A percentile compares a stretch with the other conserved stretches of the same genome.
phyloP scores from a whole-genome alignment of 2,329 filamentous ascomycete species.

The Aspergillus uvarum region DNA sequence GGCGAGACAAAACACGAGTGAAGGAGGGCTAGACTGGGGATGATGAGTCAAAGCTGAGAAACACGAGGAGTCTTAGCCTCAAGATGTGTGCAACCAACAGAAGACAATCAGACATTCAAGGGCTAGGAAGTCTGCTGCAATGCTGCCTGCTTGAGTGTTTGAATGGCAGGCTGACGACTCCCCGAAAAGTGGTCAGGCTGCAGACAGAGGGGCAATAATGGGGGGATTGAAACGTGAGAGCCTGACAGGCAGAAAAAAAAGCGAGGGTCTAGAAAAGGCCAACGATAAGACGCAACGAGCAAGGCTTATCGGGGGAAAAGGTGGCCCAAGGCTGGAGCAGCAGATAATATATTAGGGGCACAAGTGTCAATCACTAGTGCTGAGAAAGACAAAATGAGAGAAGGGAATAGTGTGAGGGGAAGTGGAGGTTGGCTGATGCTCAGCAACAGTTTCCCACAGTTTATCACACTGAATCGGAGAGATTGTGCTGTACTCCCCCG shows the following conservation, averaged over 20 bases:
- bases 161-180: not conserved
- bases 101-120: not conserved
- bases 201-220: slow-evolving; percentile 2
- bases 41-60: slow-evolving; percentile 2
- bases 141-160: not conserved
- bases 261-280: slow-evolving; percentile 14
- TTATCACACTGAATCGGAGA: not conserved
- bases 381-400: slow-evolving; percentile 3
- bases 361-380: not conserved
- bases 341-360: slow-evolving; percentile 13
- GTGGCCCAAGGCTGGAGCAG: not conserved
- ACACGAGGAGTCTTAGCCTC: slow-evolving; percentile 5
- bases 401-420: slow-evolving; percentile 7
- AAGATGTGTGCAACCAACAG: not conserved
- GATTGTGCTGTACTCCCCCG: not conserved
- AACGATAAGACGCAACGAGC: slow-evolving; percentile 16
- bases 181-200: not conserved
- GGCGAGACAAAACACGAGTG: not conserved
- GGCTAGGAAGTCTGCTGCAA: not conserved
- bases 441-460: no score
- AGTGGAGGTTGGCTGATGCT: not conserved
- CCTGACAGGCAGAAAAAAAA: slow-evolving; percentile 13
- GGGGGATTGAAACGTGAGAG: not conserved
- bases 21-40: not conserved
- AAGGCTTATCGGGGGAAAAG: slow-evolving; percentile 12